Percentiles rank a stretch among this genome's conserved stretches.
Evolutionary conservation across 495 filamentous ascomycete genomes (phyloP).

Genomic region (Sordaria brevicollis): DNA sequence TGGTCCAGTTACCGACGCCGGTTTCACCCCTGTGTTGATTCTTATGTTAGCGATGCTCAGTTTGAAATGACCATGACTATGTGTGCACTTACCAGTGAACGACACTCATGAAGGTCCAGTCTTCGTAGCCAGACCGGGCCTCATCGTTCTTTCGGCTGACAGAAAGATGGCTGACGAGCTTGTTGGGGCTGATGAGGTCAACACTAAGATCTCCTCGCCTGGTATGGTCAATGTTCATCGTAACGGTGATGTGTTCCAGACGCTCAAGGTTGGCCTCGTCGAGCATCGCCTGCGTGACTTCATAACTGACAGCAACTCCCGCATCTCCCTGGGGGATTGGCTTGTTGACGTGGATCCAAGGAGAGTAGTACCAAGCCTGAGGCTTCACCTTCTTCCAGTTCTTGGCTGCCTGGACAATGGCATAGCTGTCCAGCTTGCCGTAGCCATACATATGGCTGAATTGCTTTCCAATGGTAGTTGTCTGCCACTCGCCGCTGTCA

Average conservation of each 20-base stretch:
- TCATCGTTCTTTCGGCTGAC: constrained; percentile 57
- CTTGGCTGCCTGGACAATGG: constrained; percentile 77
- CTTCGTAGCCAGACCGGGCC: constrained; percentile 60
- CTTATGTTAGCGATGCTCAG: constrained; percentile 7
- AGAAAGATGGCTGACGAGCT: constrained; percentile 75
- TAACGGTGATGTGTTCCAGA: constrained; percentile 90
- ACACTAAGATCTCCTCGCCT: constrained; percentile 87
- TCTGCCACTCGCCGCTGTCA: constrained; percentile 66
- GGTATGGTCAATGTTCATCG: constrained; percentile 87
- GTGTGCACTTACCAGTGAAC: constrained; percentile 69
- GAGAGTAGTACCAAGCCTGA: constrained; percentile 91
- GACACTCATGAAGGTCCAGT: constrained; percentile 99
- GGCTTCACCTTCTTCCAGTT: constrained; percentile 84
- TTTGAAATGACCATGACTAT: neutral
- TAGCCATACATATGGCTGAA: constrained; percentile 94
- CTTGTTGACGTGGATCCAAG: constrained; percentile 83
- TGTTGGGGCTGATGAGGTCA: constrained; percentile 76
- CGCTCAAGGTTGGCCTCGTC: constrained; percentile 72
- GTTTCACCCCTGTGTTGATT: constrained; percentile 66
- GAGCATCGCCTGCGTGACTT: constrained; percentile 66
- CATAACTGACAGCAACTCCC: constrained; percentile 67
- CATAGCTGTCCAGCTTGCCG: constrained; percentile 83
- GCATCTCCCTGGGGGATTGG: constrained; percentile 76
- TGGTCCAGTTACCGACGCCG: constrained; percentile 78
- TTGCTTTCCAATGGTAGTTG: constrained; percentile 65